Base-by-base conservation (phyloP, 2,329 filamentous ascomycete genomes). In the Phialemoniopsis sp. region DNA sequence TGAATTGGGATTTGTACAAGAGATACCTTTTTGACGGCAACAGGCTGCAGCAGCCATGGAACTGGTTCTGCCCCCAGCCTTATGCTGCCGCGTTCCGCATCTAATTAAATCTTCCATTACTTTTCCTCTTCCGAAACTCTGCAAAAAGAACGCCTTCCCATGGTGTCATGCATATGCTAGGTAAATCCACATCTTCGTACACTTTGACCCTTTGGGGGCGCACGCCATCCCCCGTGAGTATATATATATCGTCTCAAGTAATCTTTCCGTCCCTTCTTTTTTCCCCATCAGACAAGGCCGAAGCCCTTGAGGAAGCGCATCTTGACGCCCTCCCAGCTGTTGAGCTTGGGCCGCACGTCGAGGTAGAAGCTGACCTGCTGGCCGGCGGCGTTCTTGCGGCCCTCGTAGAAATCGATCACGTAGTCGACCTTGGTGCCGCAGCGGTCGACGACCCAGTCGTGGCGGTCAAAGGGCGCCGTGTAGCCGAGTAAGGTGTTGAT, bases 401-500 rank as follows among this genome's bases (percentile, higher is more conserved):
- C 93, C 5, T 89, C 82, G 58, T 98, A 98, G 54, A 98, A 98
- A 64, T 98, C 93, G 61, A 98, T 98, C 30, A 98, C 85, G 59
- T 98, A 98, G 54, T 97, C 93, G 36, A 98, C 68, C 54, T 79
- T 80, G 15, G 72, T 84, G 21, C 87, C 91, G 58, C 93, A 97
- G 37, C 93, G 76, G 64, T 98, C 90, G 29, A 98, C 84, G 17
- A 96, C 82, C 93, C 93, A 98, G 62, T 98, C 93, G 61, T 98
- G 93, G 19, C 93, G 75, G 65, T 98, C 93, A 62, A 98, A 98
- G 2, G 93, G 93, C 38, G 84, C 73, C 43, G 85, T 83, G 62
- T 95, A 97, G n/a, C 93, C 93, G 39, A 95, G 66, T 42, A 89
- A 63, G 5, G 82, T 87, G 62, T 95, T 94, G 49, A 93, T 63